Evolutionary conservation across 331 rosid genomes (phyloP).

Genomic region (Malus hybrid): DNA sequence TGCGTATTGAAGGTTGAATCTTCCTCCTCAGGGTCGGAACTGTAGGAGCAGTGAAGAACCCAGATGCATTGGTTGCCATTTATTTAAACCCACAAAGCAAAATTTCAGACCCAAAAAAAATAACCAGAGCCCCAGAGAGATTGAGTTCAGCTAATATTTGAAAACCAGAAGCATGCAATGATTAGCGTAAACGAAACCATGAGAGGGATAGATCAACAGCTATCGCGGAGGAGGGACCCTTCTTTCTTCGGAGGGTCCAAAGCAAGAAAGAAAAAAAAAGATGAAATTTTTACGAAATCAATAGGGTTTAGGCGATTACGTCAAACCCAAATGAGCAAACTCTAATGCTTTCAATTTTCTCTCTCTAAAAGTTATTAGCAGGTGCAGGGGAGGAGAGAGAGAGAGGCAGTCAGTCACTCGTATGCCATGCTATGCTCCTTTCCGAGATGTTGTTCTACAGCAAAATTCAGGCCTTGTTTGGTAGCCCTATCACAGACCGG

Average conservation of each 20-base stretch:
- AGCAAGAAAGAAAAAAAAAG: no score
- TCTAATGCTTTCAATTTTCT: no score
- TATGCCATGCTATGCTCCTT: no score
- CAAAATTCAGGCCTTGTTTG: no score
- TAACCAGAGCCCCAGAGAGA: neutral
- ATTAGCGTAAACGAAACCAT: conserved; percentile 23
- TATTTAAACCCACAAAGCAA: neutral
- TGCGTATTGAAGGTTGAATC: conserved; percentile 33
- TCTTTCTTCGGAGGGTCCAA: conserved; percentile 33
- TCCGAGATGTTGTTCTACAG: no score
- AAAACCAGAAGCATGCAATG: conserved; percentile 12
- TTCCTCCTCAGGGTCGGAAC: conserved; percentile 38
- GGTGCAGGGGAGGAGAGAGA: no score
- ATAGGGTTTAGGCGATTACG: no score
- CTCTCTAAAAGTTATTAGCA: no score
- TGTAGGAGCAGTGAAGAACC: conserved; percentile 58
- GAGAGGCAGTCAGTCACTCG: no score
- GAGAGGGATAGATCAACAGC: conserved; percentile 5
- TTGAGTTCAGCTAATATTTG: conserved; percentile 13
- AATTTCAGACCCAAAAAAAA: neutral
- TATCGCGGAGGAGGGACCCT: conserved; percentile 2
- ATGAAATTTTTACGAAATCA: no score
- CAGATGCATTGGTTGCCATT: conserved; percentile 95
- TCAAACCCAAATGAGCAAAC: no score
- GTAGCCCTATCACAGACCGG: no score